Percentiles rank a stretch among this genome's conserved stretches.
phyloP scores from a whole-genome alignment of 495 filamentous ascomycete species.

The Penicillium macrosclerotiorum region DNA sequence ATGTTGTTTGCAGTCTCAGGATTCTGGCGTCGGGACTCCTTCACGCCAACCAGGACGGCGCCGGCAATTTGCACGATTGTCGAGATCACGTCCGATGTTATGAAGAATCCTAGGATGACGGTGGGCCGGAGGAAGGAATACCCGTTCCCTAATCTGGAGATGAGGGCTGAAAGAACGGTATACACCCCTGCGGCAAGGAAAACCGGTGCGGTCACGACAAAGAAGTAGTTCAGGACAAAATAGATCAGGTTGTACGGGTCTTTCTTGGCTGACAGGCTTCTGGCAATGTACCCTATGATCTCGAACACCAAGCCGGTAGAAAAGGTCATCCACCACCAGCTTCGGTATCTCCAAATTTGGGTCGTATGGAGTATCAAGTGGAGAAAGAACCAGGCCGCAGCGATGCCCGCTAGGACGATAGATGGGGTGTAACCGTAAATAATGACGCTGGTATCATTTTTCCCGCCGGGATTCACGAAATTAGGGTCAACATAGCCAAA shows the following conservation, averaged over 20 bases:
- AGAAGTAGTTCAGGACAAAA: slow-evolving; percentile 59
- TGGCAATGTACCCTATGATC: slow-evolving; percentile 43
- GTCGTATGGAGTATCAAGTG: slow-evolving; percentile 9
- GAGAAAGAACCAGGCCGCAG: slow-evolving; percentile 14
- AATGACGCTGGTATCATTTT: slow-evolving; percentile 10
- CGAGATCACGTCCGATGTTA: slow-evolving; percentile 46
- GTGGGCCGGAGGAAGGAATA: slow-evolving; percentile 26
- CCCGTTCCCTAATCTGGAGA: slow-evolving; percentile 21
- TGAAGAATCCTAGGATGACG: slow-evolving; percentile 27
- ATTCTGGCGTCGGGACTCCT: slow-evolving; percentile 36
- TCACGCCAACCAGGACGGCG: slow-evolving; percentile 46
- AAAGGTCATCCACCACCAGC: slow-evolving; percentile 32
- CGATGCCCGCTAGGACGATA: slow-evolving; percentile 11
- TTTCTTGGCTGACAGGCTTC: slow-evolving; percentile 35
- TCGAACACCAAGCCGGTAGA: slow-evolving; percentile 51
- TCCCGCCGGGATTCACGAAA: slow-evolving; percentile 8
- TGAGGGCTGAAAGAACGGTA: slow-evolving; percentile 45
- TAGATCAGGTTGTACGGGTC: slow-evolving; percentile 50
- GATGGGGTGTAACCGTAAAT: slow-evolving; percentile 20
- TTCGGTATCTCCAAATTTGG: slow-evolving; percentile 8
- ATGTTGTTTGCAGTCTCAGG: slow-evolving; percentile 49
- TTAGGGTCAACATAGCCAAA: slow-evolving; percentile 16
- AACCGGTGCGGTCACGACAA: slow-evolving; percentile 57
- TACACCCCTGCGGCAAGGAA: slow-evolving; percentile 55
- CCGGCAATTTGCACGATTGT: slow-evolving; percentile 52